These are phyloP conservation scores for Vigna mungo DNA, from an alignment of 306 rosid species.

Conservation along the genomic window DNA sequence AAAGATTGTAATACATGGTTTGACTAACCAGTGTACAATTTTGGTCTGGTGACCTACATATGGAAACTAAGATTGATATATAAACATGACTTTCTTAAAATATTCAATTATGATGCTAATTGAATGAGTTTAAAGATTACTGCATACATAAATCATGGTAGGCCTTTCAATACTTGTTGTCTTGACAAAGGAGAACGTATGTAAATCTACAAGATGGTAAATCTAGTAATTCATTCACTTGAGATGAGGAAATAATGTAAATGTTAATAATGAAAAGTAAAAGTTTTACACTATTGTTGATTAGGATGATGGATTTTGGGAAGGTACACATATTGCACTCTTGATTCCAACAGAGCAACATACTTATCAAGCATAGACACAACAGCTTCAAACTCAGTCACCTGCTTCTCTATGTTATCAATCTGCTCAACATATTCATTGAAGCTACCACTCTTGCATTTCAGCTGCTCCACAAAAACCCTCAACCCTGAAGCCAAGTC, in stretches of 20 bases:
- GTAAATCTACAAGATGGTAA: not conserved
- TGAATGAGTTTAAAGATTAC: no score
- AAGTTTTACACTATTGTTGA: not conserved
- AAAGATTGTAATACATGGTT: no score
- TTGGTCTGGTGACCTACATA: no score
- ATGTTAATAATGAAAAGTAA: not conserved
- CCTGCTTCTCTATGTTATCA: slow-evolving; percentile 79
- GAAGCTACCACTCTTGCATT: slow-evolving; percentile 74
- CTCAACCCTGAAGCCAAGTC: slow-evolving; percentile 89
- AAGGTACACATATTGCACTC: slow-evolving; percentile 58
- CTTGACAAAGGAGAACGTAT: no score
- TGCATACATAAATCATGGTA: no score
- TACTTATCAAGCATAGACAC: slow-evolving; percentile 83
- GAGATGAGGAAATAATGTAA: not conserved
- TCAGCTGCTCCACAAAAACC: slow-evolving; percentile 87
- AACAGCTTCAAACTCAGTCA: slow-evolving; percentile 87
- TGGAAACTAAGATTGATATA: no score
- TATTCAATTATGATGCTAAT: no score
- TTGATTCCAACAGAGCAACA: slow-evolving; percentile 73
- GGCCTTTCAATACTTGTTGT: no score
- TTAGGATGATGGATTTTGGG: slow-evolving; percentile 55
- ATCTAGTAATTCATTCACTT: slow-evolving; percentile 9
- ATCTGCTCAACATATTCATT: slow-evolving; percentile 77
- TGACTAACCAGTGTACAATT: no score
- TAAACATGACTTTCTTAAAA: no score